Evolutionary conservation across 768 basidiomycete species (phyloP), one percentile per base, ranked within the genome.

Genomic region (Asterophora parasitica): DNA sequence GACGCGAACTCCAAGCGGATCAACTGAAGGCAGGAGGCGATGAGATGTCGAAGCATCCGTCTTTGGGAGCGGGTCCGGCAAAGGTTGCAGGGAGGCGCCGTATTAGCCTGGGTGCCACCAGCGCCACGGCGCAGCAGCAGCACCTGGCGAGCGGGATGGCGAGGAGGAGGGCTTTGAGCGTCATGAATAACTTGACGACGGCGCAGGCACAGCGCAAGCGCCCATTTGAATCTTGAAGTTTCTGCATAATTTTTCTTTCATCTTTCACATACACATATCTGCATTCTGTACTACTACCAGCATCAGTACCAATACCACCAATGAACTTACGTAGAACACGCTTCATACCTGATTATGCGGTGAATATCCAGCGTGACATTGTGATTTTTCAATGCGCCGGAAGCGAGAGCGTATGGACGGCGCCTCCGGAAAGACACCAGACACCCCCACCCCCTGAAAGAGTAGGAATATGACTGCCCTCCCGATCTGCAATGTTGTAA

Each of bases 131-230:
- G 50, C 27, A 40, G 46, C 27, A 35, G 16, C 17, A 17, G 13
- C 17, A 41, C 10, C 10, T 32, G 27, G 35, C 20, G 4, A 39
- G 19, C 4, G 43, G 36, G 6, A 38, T 50, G n/a, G 39, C 36
- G 8, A 56, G 52, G 42, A 51, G 47, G 45, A 54, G 52, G 28
- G 55, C 54, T 28, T 35, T 57, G 46, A 62, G 51, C 17, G 50
- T 56, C 41, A 48, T 52, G 36, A 44, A 57, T 30, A 52, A 49
- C 31, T 33, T 32, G 26, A 13, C 40, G 11, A 28, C 45, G 19
- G 40, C 34, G 17, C 49, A 41, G 39, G 39, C 23, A 43, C 48
- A 51, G 41, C 51, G 56, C 26, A 61, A 58, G 45, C 49, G 55
- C 9, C 56, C 41, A 12, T 50, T 55, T 11, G 53, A 46, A 16